Base-by-base conservation (phyloP, 805 yeast genomes). In the Sugiyamaella smithiae region DNA sequence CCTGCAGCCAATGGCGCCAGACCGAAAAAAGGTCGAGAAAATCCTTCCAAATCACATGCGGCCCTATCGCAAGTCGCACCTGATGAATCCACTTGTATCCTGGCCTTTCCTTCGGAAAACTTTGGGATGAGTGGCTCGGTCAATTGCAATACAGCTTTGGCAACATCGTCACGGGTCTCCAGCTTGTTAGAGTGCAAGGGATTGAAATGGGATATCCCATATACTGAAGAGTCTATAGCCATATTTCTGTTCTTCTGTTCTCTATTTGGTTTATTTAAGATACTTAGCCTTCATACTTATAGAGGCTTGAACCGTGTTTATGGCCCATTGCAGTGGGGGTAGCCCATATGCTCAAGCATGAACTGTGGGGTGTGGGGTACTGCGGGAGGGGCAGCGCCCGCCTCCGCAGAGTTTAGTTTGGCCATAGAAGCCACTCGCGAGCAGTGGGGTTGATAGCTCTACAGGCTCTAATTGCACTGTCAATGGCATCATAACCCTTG, bases 11-110 rank as follows among this genome's bases (percentile, higher is more conserved):
- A 52, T 2, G 67, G 63, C 4, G 59, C 67, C 17, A 63, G 48
- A n/a, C 67, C 68, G 66, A 66, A 65, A 46, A 65, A 43, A 1
- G 65, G 62, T 20, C 69, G 47, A 3, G 65, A 56, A 36, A 60
- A 65, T 1, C 68, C 68, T 48, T 64, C 67, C 9, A 64, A 51
- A 14, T 55, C 54, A 2, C 62, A 58, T 4, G 65, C 64, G 9
- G 49, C 51, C 12, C 45, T 45, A 31, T 58, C 56, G 46, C 61
- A 65, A 33, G 51, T 53, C 7, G 65, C 66, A 1, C 61, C 67
- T 24, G 54, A 47, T 12, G 41, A 57, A 17, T 51, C 57, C 5
- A 59, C 40, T 29, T 46, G 50, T 3, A 64, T 51, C 8, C 40
- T 14, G 2, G 58, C 58, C 8, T 48, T 48, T 6, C 42, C 52